A percentile compares a stretch with the other conserved stretches of the same genome.
phyloP scores from a whole-genome alignment of 495 filamentous ascomycete species.

The Choiromyces venosus region DNA sequence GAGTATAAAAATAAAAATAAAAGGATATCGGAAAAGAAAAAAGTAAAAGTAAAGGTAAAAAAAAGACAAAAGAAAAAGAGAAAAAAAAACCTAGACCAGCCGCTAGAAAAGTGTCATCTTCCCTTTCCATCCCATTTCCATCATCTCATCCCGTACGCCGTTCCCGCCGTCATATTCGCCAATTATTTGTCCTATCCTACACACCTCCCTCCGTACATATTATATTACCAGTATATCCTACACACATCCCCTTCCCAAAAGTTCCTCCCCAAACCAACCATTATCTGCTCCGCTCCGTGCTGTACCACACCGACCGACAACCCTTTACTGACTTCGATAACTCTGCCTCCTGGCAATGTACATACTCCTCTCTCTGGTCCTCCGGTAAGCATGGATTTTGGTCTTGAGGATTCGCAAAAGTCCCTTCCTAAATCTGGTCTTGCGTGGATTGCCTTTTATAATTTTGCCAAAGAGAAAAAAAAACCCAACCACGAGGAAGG shows the following conservation, averaged over 20 bases:
- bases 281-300: background rate
- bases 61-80: background rate
- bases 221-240: background rate
- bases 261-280: background rate
- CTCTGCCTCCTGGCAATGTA: background rate
- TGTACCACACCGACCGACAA: too few species aligned
- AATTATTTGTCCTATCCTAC: background rate
- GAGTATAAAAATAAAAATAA: too few species aligned
- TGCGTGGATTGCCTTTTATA: background rate
- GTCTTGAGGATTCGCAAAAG: background rate
- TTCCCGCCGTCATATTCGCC: background rate
- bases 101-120: background rate
- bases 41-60: background rate
- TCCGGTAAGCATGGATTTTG: background rate
- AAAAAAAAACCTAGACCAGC: background rate
- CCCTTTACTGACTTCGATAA: background rate
- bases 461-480: background rate
- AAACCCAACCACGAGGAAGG: background rate
- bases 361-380: background rate
- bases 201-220: background rate
- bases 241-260: too few species aligned
- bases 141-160: background rate
- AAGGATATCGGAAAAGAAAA: background rate
- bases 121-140: background rate
- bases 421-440: background rate